Evolutionary conservation across 306 rosid genomes (phyloP).

Genomic region (Gastrolobium bilobum): DNA sequence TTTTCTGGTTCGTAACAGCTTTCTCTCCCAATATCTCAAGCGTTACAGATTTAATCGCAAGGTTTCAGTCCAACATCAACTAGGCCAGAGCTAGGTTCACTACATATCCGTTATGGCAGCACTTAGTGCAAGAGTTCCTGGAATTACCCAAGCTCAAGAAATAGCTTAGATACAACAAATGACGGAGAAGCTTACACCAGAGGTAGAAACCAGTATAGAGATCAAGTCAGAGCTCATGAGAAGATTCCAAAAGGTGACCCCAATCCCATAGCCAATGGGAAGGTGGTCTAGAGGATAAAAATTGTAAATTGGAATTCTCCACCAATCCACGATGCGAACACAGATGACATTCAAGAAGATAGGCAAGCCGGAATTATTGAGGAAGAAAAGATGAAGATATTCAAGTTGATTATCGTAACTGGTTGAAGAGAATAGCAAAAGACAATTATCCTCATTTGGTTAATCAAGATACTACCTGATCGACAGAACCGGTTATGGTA

Average conservation of each 20-base stretch:
- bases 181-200: neutral
- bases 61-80: constrained; percentile 4
- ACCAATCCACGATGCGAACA: neutral
- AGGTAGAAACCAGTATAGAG: constrained; percentile 10
- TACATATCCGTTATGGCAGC: constrained; percentile 5
- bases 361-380: constrained; percentile 21
- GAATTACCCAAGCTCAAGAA: constrained; percentile 19
- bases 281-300: constrained; percentile 8
- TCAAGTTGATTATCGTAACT: neutral
- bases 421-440: neutral
- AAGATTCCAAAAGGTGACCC: constrained; percentile 19
- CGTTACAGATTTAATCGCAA: neutral
- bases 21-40: constrained; percentile 14
- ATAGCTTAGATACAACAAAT: constrained; percentile 13
- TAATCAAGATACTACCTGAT: neutral
- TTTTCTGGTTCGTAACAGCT: too few relatives aligned
- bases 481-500: neutral
- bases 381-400: neutral
- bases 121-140: constrained; percentile 16
- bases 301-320: constrained; percentile 19
- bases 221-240: neutral
- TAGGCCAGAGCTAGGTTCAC: neutral
- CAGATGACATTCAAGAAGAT: constrained; percentile 12
- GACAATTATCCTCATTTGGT: neutral
- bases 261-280: constrained; percentile 5